These are phyloP conservation scores for Canavalia gladiata DNA, from an alignment of 306 rosid genomes.

Conservation along the genomic window DNA sequence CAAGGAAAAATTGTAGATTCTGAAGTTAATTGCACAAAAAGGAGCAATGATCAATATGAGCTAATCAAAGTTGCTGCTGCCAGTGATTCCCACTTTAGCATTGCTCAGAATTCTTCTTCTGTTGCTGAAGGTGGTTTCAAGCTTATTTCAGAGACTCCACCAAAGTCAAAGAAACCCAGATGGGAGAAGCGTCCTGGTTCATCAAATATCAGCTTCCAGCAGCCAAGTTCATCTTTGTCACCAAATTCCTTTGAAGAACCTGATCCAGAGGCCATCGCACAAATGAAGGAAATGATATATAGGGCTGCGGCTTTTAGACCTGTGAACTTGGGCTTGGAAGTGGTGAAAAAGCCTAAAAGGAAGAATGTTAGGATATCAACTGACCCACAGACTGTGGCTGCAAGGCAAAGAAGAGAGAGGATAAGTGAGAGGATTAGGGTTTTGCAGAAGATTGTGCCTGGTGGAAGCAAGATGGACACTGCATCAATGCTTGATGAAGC, in stretches of 20 bases:
- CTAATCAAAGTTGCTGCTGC: slow-evolving; percentile 10
- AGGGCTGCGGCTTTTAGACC: slow-evolving; percentile 94
- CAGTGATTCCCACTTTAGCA: slow-evolving; percentile 51
- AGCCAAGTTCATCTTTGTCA: slow-evolving; percentile 67
- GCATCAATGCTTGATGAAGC: slow-evolving; percentile 99
- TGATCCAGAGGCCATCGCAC: slow-evolving; percentile 93
- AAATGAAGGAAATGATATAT: slow-evolving; percentile 97
- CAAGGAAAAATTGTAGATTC: slow-evolving; percentile 38
- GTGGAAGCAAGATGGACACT: slow-evolving; percentile 99
- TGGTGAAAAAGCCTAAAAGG: slow-evolving; percentile 84
- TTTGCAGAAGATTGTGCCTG: slow-evolving; percentile 94
- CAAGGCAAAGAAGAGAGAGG: slow-evolving; percentile 93
- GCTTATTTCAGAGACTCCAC: slow-evolving; percentile 64
- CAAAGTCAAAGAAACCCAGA: slow-evolving; percentile 73
- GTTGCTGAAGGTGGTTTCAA: slow-evolving; percentile 65
- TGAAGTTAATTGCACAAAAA: slow-evolving; percentile 56
- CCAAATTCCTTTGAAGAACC: slow-evolving; percentile 69
- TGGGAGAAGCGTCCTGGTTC: slow-evolving; percentile 71
- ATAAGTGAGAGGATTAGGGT: slow-evolving; percentile 92
- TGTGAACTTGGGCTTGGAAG: slow-evolving; percentile 82
- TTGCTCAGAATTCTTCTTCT: slow-evolving; percentile 57
- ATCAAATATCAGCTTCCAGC: slow-evolving; percentile 87
- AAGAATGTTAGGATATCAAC: slow-evolving; percentile 87
- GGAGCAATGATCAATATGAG: slow-evolving; percentile 55
- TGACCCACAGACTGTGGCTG: slow-evolving; percentile 99